These are phyloP conservation scores for Bryum argenteum DNA, from an alignment of 225 moss, liverwort and hornwort species.

Conservation along the genomic window DNA sequence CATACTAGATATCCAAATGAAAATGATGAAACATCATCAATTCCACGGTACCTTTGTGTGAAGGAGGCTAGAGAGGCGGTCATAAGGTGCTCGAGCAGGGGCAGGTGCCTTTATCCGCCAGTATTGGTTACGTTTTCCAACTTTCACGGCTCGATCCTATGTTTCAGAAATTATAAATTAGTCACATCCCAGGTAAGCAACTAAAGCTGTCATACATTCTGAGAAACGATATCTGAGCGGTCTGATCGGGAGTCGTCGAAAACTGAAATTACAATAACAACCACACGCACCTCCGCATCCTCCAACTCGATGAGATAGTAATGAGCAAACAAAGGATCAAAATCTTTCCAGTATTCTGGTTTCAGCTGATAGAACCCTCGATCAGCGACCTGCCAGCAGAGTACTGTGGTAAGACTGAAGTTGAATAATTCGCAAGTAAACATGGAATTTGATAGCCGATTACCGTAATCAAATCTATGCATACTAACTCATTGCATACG, in stretches of 20 bases:
- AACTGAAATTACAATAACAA: background rate
- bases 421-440: conserved; percentile 10
- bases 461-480: background rate
- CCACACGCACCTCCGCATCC: conserved; percentile 79
- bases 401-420: conserved; percentile 16
- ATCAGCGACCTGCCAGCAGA: conserved; percentile 73
- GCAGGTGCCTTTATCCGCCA: conserved; percentile 78
- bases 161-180: conserved; percentile 11
- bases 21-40: background rate
- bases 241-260: too few relatives aligned
- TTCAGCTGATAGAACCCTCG: conserved; percentile 92
- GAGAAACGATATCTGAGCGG: too few relatives aligned
- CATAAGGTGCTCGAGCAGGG: conserved; percentile 69
- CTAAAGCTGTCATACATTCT: background rate
- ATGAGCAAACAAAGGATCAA: conserved; percentile 97
- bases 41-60: conserved; percentile 69
- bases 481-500: background rate
- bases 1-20: background rate
- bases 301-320: conserved; percentile 86
- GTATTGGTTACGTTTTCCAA: conserved; percentile 75
- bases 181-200: background rate
- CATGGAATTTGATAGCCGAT: conserved; percentile 3
- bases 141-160: conserved; percentile 84
- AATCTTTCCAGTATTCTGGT: conserved; percentile 88
- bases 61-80: conserved; percentile 70